These are phyloP conservation scores for Abelmoschus esculentus DNA, from an alignment of 345 rosid genomes.

Conservation along the genomic window DNA sequence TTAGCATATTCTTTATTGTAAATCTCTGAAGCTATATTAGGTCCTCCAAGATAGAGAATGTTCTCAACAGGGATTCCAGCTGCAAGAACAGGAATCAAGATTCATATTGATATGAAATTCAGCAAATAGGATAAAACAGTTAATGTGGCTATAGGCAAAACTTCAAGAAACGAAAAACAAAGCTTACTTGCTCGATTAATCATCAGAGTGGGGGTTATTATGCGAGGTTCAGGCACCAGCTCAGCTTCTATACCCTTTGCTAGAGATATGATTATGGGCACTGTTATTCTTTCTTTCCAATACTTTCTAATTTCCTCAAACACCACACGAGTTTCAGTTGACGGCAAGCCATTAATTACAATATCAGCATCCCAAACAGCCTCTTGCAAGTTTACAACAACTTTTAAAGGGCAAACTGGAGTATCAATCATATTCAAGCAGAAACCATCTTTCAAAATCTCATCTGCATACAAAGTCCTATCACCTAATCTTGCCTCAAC, in stretches of 20 bases:
- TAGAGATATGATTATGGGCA: slow-evolving; percentile 69
- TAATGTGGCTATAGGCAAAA: background rate
- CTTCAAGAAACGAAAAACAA: slow-evolving; percentile 14
- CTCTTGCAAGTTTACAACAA: slow-evolving; percentile 91
- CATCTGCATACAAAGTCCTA: slow-evolving; percentile 74
- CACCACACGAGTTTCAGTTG: slow-evolving; percentile 73
- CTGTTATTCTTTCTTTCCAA: slow-evolving; percentile 82
- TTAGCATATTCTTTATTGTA: slow-evolving; percentile 92
- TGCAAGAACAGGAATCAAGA: slow-evolving; percentile 20
- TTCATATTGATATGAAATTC: background rate
- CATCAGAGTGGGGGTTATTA: slow-evolving; percentile 92
- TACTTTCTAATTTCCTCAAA: slow-evolving; percentile 81
- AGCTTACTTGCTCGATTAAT: slow-evolving; percentile 81
- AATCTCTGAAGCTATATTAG: slow-evolving; percentile 93
- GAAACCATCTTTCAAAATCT: slow-evolving; percentile 92
- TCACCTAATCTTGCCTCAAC: slow-evolving; percentile 96
- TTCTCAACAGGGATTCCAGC: slow-evolving; percentile 79
- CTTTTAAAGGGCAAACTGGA: slow-evolving; percentile 85
- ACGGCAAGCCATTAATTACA: slow-evolving; percentile 90
- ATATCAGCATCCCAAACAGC: slow-evolving; percentile 99
- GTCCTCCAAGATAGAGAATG: slow-evolving; percentile 92
- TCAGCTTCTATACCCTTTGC: slow-evolving; percentile 95
- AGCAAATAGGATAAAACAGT: background rate
- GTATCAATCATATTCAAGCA: slow-evolving; percentile 96
- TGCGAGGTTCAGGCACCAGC: slow-evolving; percentile 65